These are phyloP conservation scores for Microthyrium microscopicum DNA, from an alignment of 2,329 filamentous ascomycete genomes.

Conservation along the genomic window DNA sequence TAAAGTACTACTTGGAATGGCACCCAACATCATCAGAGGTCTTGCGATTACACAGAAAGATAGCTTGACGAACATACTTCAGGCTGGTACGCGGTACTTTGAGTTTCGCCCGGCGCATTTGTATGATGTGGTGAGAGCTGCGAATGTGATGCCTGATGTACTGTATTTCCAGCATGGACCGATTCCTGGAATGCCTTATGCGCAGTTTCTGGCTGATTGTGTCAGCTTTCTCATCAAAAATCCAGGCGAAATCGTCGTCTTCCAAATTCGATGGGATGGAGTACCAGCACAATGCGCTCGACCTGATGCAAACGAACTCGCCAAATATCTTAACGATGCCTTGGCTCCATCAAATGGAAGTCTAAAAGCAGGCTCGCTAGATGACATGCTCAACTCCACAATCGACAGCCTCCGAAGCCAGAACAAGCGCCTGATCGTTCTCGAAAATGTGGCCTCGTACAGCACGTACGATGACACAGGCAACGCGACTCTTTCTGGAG, in stretches of 20 bases:
- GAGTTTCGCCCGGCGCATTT: conserved; percentile 35
- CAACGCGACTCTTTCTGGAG: conserved; percentile 17
- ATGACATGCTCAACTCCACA: conserved; percentile 15
- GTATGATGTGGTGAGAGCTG: conserved; percentile 23
- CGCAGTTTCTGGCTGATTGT: conserved; percentile 24
- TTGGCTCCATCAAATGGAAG: conserved; percentile 14
- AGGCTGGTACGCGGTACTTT: conserved; percentile 33
- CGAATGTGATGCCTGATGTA: conserved; percentile 24
- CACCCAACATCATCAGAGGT: conserved; percentile 29
- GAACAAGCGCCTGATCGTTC: conserved; percentile 15
- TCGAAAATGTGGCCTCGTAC: conserved; percentile 12
- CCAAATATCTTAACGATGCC: conserved; percentile 14
- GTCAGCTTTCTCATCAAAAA: conserved; percentile 26
- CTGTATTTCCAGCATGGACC: conserved; percentile 35
- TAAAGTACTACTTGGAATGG: conserved; percentile 14
- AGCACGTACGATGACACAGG: conserved; percentile 16
- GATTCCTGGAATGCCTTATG: conserved; percentile 34
- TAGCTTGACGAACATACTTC: conserved; percentile 25
- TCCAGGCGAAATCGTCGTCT: conserved; percentile 29
- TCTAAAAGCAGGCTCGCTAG: conserved; percentile 12
- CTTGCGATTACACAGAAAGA: conserved; percentile 37
- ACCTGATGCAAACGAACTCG: conserved; percentile 16
- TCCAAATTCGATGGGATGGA: conserved; percentile 35
- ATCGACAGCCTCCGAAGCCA: conserved; percentile 15
- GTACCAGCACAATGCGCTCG: conserved; percentile 29